Percentiles rank a stretch among this genome's conserved stretches.
phyloP scores from a whole-genome alignment of 2,329 filamentous ascomycete species.

The Pyricularia sp. region DNA sequence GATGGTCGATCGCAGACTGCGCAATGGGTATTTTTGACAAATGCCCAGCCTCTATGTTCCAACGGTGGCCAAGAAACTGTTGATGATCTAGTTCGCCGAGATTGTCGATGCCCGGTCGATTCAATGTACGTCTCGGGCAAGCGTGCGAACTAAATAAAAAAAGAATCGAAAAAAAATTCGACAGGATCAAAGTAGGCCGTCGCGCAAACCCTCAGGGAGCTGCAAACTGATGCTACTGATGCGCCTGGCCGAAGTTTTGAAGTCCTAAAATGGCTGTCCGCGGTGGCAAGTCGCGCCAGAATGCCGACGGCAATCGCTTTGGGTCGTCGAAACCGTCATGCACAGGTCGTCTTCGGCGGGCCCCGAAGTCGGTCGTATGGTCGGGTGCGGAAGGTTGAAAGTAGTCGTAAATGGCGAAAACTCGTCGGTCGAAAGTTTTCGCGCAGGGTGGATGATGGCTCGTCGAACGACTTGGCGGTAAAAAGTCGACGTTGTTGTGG shows the following conservation, averaged over 20 bases:
- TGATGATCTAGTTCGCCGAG: background rate
- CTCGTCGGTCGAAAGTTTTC: background rate
- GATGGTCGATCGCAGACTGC: slow-evolving; percentile 22
- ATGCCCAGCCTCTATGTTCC: background rate
- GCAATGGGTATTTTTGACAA: slow-evolving; percentile 4
- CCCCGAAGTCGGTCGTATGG: background rate
- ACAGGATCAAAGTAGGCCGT: slow-evolving; percentile 5
- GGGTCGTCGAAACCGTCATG: slow-evolving; percentile 7
- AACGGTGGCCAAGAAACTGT: background rate
- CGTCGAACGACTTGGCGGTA: background rate
- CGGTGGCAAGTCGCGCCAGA: slow-evolving; percentile 25
- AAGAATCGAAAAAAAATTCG: slow-evolving; percentile 4
- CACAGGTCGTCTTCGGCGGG: slow-evolving; percentile 1
- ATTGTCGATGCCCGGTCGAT: background rate
- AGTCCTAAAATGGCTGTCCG: slow-evolving; percentile 12
- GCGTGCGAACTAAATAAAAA: slow-evolving; percentile 2
- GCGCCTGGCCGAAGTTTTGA: slow-evolving; percentile 8
- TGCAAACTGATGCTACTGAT: slow-evolving; percentile 12
- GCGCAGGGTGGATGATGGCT: background rate
- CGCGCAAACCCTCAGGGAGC: slow-evolving; percentile 6
- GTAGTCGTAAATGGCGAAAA: background rate
- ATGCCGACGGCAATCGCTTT: slow-evolving; percentile 23
- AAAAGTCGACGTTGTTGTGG: background rate
- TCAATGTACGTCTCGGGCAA: background rate
- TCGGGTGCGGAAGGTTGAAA: background rate